A percentile compares a stretch with the other conserved stretches of the same genome.
phyloP scores from a whole-genome alignment of 169 alveolate genomes.

The Cryptosporidium xiaoi region DNA sequence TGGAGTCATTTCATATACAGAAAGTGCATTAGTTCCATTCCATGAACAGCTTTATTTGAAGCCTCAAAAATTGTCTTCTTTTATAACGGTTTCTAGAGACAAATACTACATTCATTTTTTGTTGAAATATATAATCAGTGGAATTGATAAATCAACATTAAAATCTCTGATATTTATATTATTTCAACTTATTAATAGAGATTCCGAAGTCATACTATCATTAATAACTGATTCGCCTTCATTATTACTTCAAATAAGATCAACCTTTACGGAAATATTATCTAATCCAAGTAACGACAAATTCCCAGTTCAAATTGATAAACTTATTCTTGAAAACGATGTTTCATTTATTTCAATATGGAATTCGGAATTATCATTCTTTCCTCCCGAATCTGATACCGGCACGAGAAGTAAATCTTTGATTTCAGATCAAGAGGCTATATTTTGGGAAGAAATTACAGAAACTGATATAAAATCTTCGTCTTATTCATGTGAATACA shows the following conservation, averaged over 20 bases:
- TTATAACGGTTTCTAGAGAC: neutral
- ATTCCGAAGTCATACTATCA: conserved; percentile 28
- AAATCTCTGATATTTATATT: conserved; percentile 16
- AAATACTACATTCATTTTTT: conserved; percentile 6
- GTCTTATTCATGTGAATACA: conserved; percentile 31
- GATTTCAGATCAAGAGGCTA: conserved; percentile 59
- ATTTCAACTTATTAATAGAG: conserved; percentile 44
- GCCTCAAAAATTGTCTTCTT: neutral
- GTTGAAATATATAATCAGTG: conserved; percentile 53
- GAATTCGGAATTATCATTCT: conserved; percentile 21
- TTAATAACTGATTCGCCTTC: conserved; percentile 24
- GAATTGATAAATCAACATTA: conserved; percentile 29
- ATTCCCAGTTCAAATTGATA: conserved; percentile 47
- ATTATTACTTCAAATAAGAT: conserved; percentile 50
- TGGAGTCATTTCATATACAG: conserved; percentile 18
- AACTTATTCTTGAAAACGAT: conserved; percentile 6
- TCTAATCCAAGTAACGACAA: conserved; percentile 45
- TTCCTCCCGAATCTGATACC: conserved; percentile 22
- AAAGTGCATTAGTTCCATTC: conserved; percentile 46
- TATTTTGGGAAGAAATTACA: conserved; percentile 69
- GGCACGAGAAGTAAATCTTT: conserved; percentile 3
- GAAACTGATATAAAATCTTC: conserved; percentile 60
- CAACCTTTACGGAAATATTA: conserved; percentile 15
- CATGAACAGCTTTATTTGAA: conserved; percentile 46
- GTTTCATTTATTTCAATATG: conserved; percentile 44